A percentile compares a stretch with the other conserved stretches of the same genome.
Evolutionary conservation across 2,329 filamentous ascomycete species (phyloP).

Genomic region (Fusarium robinianum): DNA sequence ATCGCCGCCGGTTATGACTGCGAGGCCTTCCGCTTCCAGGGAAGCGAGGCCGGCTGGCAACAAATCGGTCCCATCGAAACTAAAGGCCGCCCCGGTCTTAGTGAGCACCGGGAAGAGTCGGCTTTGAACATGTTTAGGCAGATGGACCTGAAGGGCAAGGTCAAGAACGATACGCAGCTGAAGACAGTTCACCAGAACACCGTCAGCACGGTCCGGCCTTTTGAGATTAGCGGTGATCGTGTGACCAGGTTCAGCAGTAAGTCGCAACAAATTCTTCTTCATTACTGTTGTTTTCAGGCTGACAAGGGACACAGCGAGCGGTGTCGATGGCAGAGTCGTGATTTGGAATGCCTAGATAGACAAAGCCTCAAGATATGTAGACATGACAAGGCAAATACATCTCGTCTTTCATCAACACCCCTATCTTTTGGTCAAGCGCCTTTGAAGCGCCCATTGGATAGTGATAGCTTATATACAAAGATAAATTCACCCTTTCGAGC

Average conservation of each 20-base stretch:
- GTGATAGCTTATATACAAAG: too few species aligned
- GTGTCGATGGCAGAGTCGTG: conserved; percentile 81
- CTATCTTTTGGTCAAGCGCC: too few species aligned
- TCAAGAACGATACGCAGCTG: conserved; percentile 88
- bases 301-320: conserved; percentile 62
- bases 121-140: conserved; percentile 98
- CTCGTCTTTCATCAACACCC: neutral
- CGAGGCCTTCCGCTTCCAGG: conserved; percentile 88
- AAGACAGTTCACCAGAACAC: conserved; percentile 98
- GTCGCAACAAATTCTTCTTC: conserved; percentile 42
- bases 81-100: conserved; percentile 66
- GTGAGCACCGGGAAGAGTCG: conserved; percentile 78
- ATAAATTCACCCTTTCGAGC: too few species aligned
- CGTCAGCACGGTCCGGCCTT: conserved; percentile 81
- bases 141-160: conserved; percentile 97
- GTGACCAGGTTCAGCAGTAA: conserved; percentile 87
- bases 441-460: too few species aligned
- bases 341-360: conserved; percentile 68
- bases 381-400: neutral
- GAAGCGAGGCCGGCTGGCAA: conserved; percentile 80
- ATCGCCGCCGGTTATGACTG: conserved; percentile 91
- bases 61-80: conserved; percentile 79
- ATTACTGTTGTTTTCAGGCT: conserved; percentile 33
- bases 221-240: conserved; percentile 65
- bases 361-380: conserved; percentile 6